These are phyloP conservation scores for Pterocarpus santalinus DNA, from an alignment of 306 rosid species.

Conservation along the genomic window DNA sequence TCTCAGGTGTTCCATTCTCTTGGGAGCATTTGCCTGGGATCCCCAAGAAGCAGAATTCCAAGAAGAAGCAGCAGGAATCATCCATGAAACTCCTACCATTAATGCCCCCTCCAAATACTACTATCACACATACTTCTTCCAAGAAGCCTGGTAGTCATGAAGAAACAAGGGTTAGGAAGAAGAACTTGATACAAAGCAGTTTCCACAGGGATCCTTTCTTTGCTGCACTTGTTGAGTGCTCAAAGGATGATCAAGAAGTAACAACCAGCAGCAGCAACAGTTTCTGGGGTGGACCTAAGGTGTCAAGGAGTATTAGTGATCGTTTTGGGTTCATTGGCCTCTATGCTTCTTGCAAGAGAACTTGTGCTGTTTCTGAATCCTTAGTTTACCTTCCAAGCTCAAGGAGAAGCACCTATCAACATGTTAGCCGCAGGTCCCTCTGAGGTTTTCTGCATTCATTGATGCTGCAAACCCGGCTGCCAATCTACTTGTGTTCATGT, in stretches of 20 bases:
- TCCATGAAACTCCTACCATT: constrained; percentile 66
- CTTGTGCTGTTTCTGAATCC: constrained; percentile 80
- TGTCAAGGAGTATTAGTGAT: constrained; percentile 77
- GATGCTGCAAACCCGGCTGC: too few species aligned
- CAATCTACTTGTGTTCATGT: constrained; percentile 35
- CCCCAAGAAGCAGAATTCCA: constrained; percentile 76
- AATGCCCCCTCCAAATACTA: constrained; percentile 62
- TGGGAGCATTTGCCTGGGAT: constrained; percentile 97
- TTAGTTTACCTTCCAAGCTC: constrained; percentile 72
- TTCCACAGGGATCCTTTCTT: constrained; percentile 80
- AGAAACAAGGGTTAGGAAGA: constrained; percentile 46
- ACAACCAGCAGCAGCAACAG: background rate
- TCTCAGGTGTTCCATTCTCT: constrained; percentile 95
- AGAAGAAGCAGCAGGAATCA: constrained; percentile 39
- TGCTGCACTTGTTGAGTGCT: constrained; percentile 86
- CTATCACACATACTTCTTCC: constrained; percentile 43
- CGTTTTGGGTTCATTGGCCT: constrained; percentile 73
- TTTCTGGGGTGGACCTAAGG: constrained; percentile 65
- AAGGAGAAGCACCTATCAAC: constrained; percentile 57
- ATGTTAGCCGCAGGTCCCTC: constrained; percentile 50
- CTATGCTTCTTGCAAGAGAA: constrained; percentile 76
- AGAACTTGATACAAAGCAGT: constrained; percentile 32
- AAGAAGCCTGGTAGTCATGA: constrained; percentile 50
- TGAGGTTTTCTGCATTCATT: constrained; percentile 20
- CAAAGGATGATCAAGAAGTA: constrained; percentile 58